Percentiles rank a stretch among this genome's conserved stretches.
phyloP scores from a whole-genome alignment of 441 rosid species.

The Eutrema salsugineum region DNA sequence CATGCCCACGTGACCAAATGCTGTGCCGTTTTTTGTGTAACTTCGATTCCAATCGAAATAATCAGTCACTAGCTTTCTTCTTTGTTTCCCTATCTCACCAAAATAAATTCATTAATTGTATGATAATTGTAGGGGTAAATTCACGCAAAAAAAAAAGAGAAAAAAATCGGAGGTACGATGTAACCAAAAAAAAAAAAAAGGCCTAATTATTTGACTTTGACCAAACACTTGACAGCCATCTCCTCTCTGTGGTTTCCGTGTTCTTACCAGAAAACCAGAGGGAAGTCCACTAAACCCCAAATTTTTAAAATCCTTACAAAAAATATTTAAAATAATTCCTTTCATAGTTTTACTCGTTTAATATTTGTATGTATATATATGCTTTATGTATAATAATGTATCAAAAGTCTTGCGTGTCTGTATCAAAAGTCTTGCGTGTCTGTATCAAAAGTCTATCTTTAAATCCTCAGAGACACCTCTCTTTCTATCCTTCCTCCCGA shows the following conservation, averaged over 20 bases:
- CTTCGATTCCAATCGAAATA: background rate
- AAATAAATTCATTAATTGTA: too few species aligned
- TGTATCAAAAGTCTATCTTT: slow-evolving; percentile 8
- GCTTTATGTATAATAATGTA: too few species aligned
- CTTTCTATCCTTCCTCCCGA: background rate
- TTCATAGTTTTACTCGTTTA: slow-evolving; percentile 1
- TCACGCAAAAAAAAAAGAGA: background rate
- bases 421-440: background rate
- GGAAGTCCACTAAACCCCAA: slow-evolving; percentile 22
- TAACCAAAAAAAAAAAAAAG: background rate
- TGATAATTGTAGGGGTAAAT: too few species aligned
- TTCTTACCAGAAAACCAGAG: slow-evolving; percentile 20
- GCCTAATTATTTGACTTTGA: slow-evolving; percentile 13
- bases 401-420: background rate
- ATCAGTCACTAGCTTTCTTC: background rate
- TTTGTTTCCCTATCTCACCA: background rate
- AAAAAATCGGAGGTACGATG: background rate
- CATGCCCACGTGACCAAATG: background rate
- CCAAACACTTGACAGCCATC: slow-evolving; percentile 25
- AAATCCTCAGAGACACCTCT: background rate
- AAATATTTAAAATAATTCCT: background rate
- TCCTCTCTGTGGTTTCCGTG: slow-evolving; percentile 31
- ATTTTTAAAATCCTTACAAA: background rate
- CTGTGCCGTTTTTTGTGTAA: background rate
- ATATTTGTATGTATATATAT: slow-evolving; percentile 9